phyloP scores from a whole-genome alignment of 2,329 filamentous ascomycete species.

The Alternaria ventricosa region DNA sequence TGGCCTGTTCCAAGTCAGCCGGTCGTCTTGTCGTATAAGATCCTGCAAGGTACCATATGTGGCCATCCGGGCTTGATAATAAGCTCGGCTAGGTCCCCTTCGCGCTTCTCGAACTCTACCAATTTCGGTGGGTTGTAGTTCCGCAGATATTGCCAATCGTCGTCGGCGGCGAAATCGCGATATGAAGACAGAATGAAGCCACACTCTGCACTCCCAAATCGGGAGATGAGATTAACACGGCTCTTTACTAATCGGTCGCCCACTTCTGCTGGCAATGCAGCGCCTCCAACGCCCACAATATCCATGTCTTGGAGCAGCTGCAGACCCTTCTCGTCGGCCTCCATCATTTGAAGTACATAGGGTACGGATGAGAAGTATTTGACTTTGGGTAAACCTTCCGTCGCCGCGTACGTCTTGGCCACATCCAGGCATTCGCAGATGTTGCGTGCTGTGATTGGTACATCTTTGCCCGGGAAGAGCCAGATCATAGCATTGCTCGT shows the following conservation, averaged over 20 bases:
- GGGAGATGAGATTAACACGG: constrained; percentile 64
- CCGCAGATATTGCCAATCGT: constrained; percentile 68
- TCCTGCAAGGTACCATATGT: constrained; percentile 49
- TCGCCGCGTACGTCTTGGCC: constrained; percentile 35
- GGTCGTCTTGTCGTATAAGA: not conserved
- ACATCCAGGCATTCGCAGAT: constrained; percentile 57
- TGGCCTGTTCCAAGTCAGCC: constrained; percentile 47
- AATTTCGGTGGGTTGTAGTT: constrained; percentile 47
- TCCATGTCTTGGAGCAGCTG: constrained; percentile 65
- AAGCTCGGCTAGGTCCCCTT: constrained; percentile 58
- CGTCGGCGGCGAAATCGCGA: constrained; percentile 61
- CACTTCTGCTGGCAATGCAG: constrained; percentile 60
- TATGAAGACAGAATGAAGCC: constrained; percentile 70
- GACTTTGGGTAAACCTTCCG: constrained; percentile 44
- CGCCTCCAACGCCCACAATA: constrained; percentile 69
- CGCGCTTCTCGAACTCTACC: constrained; percentile 57
- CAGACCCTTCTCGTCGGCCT: constrained; percentile 85
- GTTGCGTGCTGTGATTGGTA: constrained; percentile 64
- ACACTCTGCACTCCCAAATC: constrained; percentile 71
- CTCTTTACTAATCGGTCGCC: constrained; percentile 61
- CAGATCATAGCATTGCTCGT: constrained; percentile 65
- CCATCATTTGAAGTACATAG: constrained; percentile 89
- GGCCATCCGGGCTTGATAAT: constrained; percentile 65
- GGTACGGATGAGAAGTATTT: constrained; percentile 71
- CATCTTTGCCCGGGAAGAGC: constrained; percentile 64